Evolutionary conservation across 1,284 basidiomycete species (phyloP).

Genomic region (Ustilago crameri): DNA sequence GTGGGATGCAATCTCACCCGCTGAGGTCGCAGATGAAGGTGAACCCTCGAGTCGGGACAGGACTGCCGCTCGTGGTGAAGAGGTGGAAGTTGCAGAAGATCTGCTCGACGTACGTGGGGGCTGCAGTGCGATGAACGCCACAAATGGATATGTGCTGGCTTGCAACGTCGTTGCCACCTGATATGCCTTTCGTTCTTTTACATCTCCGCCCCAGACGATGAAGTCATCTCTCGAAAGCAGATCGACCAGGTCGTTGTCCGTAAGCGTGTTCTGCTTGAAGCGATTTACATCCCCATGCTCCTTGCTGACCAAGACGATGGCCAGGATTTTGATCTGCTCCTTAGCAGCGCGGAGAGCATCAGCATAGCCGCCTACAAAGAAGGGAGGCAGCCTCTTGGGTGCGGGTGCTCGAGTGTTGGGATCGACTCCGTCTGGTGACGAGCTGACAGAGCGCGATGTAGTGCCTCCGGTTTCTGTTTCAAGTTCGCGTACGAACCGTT

Average conservation of each 20-base stretch:
- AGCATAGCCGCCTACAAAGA: slow-evolving; percentile 84
- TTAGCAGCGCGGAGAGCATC: slow-evolving; percentile 79
- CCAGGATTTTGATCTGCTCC: slow-evolving; percentile 78
- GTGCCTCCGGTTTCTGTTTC: slow-evolving; percentile 39
- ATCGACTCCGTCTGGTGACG: neutral
- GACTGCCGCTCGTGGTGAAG: slow-evolving; percentile 51
- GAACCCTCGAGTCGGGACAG: slow-evolving; percentile 59
- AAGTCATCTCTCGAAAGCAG: slow-evolving; percentile 78
- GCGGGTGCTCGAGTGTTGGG: slow-evolving; percentile 13
- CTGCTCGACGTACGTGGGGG: slow-evolving; percentile 70
- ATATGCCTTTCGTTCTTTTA: slow-evolving; percentile 83
- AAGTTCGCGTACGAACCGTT: slow-evolving; percentile 43
- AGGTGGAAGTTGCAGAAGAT: slow-evolving; percentile 6
- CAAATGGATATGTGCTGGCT: slow-evolving; percentile 88
- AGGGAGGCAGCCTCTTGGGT: slow-evolving; percentile 67
- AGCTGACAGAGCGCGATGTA: slow-evolving; percentile 8
- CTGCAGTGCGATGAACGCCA: slow-evolving; percentile 88
- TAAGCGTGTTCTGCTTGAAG: slow-evolving; percentile 86
- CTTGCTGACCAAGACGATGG: slow-evolving; percentile 84
- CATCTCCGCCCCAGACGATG: slow-evolving; percentile 85
- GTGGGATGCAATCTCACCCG: slow-evolving; percentile 45
- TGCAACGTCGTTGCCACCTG: slow-evolving; percentile 86
- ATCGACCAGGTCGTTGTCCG: slow-evolving; percentile 77
- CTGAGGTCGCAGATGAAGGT: slow-evolving; percentile 44
- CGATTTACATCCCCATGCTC: slow-evolving; percentile 88